Base-by-base conservation (phyloP, 1,284 basidiomycete species). In the Ustilago crameri region DNA sequence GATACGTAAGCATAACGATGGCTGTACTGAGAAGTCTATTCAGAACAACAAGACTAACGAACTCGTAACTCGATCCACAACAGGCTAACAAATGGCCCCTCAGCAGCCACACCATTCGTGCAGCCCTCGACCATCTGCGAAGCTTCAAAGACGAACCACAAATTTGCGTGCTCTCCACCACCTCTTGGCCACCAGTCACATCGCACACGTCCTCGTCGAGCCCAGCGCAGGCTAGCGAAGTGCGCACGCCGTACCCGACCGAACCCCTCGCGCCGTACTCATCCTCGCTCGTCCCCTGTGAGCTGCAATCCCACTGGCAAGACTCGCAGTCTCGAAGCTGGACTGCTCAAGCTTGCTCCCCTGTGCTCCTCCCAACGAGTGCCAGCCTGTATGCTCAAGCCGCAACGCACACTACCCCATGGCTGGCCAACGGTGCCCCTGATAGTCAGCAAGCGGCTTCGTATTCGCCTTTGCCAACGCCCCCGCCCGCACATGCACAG, bases 11-110 rank as follows among this genome's bases (percentile, higher is more conserved):
- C 45, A 30, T 24, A 20, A 10, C 5, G 27, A 8, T 26, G 22
- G 20, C 12, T 3, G 15, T 12, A 15, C 5, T 15, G 12, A 8
- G 18, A 10, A 17, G 34, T 4, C 9, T 15, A 15, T 27, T 14
- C 5, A 9, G 14, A 18, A 2, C 41, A 42, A 5, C 14, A 22
- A 37, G 10, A 37, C 49, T 51, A 27, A 51, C 27, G 7, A 9
- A 23, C 2, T 9, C 10, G 3, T 30, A 34, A 9, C 7, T 24
- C 23, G 15, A 20, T 23, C 12, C n/a, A n/a, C 24, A 9, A 41
- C 43, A 65, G 62, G 56, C 55, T 15, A 5, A 12, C 20, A 53
- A 45, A 22, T 65, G 56, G 55, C 20, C 62, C 4, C 47, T 58
- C 15, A 42, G 30, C 48, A 51, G 26, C 34, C 12, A 18, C 41